Evolutionary conservation across 306 rosid genomes (phyloP).

Genomic region (Cucumis hystrix): DNA sequence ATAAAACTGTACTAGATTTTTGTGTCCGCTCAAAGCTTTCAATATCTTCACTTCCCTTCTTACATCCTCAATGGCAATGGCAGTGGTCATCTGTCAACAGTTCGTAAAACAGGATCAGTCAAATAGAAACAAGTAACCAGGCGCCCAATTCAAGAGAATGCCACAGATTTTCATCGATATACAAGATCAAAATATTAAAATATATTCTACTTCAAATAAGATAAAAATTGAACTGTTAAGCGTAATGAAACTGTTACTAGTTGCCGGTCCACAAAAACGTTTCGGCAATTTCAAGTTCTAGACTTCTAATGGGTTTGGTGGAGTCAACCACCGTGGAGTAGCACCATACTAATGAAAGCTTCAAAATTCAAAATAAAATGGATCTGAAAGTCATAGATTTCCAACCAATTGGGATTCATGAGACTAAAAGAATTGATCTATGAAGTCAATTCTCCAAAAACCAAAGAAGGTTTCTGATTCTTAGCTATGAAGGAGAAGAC

Average conservation of each 20-base stretch:
- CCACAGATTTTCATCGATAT: not conserved
- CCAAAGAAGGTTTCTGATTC: not conserved
- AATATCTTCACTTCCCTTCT: constrained; percentile 91
- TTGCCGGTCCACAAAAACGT: not conserved
- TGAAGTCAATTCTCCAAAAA: not conserved
- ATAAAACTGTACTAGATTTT: constrained; percentile 56
- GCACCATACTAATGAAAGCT: not conserved
- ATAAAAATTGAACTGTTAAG: too few species aligned
- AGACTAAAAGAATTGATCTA: not conserved
- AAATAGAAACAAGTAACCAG: not conserved
- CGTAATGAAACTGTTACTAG: not conserved
- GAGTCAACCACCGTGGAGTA: not conserved
- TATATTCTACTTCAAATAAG: not conserved
- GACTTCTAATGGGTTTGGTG: not conserved
- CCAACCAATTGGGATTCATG: not conserved
- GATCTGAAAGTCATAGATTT: not conserved
- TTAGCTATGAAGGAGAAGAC: not conserved
- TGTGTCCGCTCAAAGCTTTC: constrained; percentile 78
- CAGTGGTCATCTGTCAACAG: constrained; percentile 76
- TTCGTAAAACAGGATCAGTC: constrained; percentile 6
- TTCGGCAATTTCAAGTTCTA: not conserved
- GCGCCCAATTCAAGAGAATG: not conserved
- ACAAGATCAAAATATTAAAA: not conserved
- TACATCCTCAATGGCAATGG: constrained; percentile 90
- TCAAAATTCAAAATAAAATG: not conserved